A percentile compares a stretch with the other conserved stretches of the same genome.
These are phyloP conservation scores for Penstemon eatonii DNA, from an alignment of 257 asterid genomes.

Conservation along the genomic window DNA sequence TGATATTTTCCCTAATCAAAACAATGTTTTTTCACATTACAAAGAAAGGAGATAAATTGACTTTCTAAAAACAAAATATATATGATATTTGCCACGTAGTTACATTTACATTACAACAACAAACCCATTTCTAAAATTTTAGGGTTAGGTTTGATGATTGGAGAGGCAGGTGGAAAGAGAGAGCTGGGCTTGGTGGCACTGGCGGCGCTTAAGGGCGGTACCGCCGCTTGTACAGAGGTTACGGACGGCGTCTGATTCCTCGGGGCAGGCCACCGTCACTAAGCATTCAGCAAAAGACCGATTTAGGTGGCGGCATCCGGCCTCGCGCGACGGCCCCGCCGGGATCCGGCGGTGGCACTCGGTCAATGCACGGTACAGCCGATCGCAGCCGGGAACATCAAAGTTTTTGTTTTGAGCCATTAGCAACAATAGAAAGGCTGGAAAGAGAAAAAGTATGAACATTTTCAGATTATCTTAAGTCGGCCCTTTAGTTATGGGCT, in stretches of 20 bases:
- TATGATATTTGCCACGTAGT: no score
- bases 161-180: conserved; percentile 72
- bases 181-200: conserved; percentile 71
- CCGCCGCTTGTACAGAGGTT: conserved; percentile 87
- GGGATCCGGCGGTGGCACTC: conserved; percentile 79
- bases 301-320: conserved; percentile 84
- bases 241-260: conserved; percentile 73
- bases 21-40: no score
- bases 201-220: conserved; percentile 81
- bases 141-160: conserved; percentile 42
- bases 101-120: background rate
- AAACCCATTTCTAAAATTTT: conserved; percentile 9
- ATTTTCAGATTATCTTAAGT: background rate
- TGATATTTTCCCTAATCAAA: no score
- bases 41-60: no score
- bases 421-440: background rate
- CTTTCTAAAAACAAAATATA: no score
- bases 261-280: conserved; percentile 66
- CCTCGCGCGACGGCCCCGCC: conserved; percentile 56
- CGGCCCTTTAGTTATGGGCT: conserved; percentile 26
- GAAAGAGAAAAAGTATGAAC: background rate
- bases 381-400: conserved; percentile 49
- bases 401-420: conserved; percentile 15
- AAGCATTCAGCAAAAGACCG: conserved; percentile 77
- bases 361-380: conserved; percentile 53